A percentile compares a stretch with the other conserved stretches of the same genome.
Evolutionary conservation across 768 basidiomycete genomes (phyloP).

Genomic region (Tricholoma furcatifolium): DNA sequence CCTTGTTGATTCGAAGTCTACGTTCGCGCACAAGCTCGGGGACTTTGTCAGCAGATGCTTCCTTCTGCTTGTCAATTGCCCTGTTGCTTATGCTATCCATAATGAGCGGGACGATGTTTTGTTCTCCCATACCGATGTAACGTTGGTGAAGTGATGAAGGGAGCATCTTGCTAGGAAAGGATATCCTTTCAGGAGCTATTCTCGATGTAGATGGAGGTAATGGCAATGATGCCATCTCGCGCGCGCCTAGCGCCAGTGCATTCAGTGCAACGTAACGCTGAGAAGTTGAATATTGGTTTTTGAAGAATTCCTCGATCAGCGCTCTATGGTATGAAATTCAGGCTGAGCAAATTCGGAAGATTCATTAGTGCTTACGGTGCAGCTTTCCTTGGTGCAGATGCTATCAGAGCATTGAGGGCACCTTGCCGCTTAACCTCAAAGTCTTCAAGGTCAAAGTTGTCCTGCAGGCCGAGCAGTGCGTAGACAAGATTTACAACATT

Average conservation of each 20-base stretch:
- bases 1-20: conserved; percentile 60
- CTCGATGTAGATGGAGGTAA: conserved; percentile 34
- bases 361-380: conserved; percentile 66
- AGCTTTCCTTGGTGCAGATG: conserved; percentile 73
- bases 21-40: conserved; percentile 73
- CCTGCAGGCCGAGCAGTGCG: conserved; percentile 68
- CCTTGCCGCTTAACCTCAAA: conserved; percentile 79
- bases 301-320: conserved; percentile 91
- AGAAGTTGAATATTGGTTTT: conserved; percentile 84
- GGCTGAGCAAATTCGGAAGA: not conserved
- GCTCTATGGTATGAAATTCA: conserved; percentile 42
- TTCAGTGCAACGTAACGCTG: conserved; percentile 87
- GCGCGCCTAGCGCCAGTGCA: conserved; percentile 80
- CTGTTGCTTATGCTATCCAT: conserved; percentile 60
- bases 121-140: conserved; percentile 49
- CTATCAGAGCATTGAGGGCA: conserved; percentile 76
- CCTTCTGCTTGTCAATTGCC: conserved; percentile 62
- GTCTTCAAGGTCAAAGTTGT: conserved; percentile 80
- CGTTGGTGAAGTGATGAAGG: conserved; percentile 69
- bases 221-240: conserved; percentile 66
- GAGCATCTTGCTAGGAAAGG: conserved; percentile 82
- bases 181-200: conserved; percentile 29
- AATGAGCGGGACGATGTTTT: conserved; percentile 50
- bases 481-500: conserved; percentile 83
- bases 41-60: conserved; percentile 50